Evolutionary conservation across 2,329 filamentous ascomycete genomes (phyloP), one percentile per base, ranked within the genome.

Genomic region (Apiospora rasikravindrae): DNA sequence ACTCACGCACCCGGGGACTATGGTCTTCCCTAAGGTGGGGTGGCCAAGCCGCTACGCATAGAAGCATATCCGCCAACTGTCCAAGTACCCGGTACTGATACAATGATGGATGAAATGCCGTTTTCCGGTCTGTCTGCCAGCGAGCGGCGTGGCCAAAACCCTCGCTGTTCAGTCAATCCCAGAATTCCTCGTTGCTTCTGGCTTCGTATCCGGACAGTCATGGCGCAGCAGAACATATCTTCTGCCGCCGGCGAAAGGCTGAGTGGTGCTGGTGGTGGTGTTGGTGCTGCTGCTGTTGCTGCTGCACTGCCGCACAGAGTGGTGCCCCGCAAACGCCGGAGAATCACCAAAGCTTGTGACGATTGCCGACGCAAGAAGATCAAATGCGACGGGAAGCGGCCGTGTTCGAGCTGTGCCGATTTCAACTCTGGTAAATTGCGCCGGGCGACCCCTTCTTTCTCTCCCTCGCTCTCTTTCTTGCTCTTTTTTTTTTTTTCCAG

Each of bases 321-420:
- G 16, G 24, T 69, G 10, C 13, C 44, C 26, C 70, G 70, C 7
- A 71, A 71, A 22, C 71, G 72, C 19, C 71, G 72, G 37, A 22
- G 67, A 13, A 72, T 33, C 67, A 61, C 68, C 0, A 70, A 72
- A 29, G 71, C 70, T 11, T 73, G 72, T 24, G 70, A 73, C 37
- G 72, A 73, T 26, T 73, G 72, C 42, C 72, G 72, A 6, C 69
- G 72, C 19, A 68, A 69, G 44, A 73, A 73, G 44, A 71, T 73
- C 72, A 73, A 73, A 37, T 73, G 72, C 57, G 72, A 73, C 42
- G 72, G 72, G 22, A 71, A 67, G 51, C 49, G 44, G 19, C 72
- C 72, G n/a, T 73, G 72, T 57, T 71, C 70, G 16, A 71, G 72
- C 66, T 73, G 72, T n/a, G 72, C 72, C 57, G 72, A 73, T 33